Evolutionary conservation across 2,329 filamentous ascomycete genomes (phyloP), one percentile per base, ranked within the genome.

Genomic region (Apiospora aurea): DNA sequence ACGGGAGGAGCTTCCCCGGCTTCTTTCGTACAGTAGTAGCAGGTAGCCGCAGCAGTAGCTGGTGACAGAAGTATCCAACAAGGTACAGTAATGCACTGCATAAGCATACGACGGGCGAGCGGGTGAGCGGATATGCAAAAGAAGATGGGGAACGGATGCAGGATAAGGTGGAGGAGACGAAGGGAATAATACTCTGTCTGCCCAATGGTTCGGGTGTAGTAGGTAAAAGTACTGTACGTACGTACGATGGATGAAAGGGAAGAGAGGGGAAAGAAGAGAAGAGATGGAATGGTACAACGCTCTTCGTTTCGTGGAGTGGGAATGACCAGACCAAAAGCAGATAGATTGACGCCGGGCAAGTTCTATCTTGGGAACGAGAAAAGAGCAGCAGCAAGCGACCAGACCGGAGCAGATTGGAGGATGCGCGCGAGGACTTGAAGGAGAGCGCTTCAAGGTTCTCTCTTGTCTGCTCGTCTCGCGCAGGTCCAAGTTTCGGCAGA

Each of bases 281-380:
- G 71, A 70, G 70, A 69, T 64, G 70, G 57, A 69, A 26, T 46
- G 43, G 46, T 44, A 69, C 57, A 73, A 64, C 57, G 57, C 57
- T 64, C 34, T 41, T 18, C 34, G 57, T 64, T 64, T 64, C 57
- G 57, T 64, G 69, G 70, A 70, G 70, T 70, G 69, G 71, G 70
- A 72, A 70, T 43, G 66, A 51, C 70, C 61, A 67, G 53, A 49
- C 41, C 68, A 57, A 53, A 69, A 69, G 53, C 51, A 69, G 67
- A 16, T 68, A 69, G 67, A 49, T 69, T 44, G 67, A n/a, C 43
- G 24, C 57, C 57, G 24, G 57, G 21, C 57, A 64, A 64, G 24
- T 64, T 64, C 57, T 64, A 64, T 64, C 57, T 64, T 64, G 57
- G 34, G 67, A 69, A 34, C 44, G 44, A 69, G 16, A 49, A n/a